Conservation (phyloP, 257 asterid genomes). For the Solanum dulcamara region DNA sequence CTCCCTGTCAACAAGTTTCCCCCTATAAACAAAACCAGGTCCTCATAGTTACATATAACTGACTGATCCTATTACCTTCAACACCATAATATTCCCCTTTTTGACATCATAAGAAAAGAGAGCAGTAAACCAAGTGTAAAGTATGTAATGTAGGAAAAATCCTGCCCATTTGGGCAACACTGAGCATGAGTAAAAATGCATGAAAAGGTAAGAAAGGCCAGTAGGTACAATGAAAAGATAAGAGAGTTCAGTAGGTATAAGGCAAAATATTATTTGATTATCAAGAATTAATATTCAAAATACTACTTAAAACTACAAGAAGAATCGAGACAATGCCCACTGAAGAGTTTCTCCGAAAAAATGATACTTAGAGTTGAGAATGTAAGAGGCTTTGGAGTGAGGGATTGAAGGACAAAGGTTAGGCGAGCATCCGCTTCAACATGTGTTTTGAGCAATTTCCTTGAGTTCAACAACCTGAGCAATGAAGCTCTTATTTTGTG, state of each 20-base stretch:
- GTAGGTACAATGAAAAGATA: no score
- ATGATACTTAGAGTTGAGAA: not conserved
- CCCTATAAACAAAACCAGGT: not conserved
- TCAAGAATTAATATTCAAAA: no score
- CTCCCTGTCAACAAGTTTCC: not conserved
- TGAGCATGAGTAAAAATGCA: not conserved
- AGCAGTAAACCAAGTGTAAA: not conserved
- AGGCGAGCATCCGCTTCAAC: not conserved
- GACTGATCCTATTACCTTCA: no score
- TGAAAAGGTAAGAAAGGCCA: not conserved
- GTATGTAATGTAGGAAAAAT: not conserved
- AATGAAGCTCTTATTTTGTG: not conserved
- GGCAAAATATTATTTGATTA: no score
- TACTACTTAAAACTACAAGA: not conserved
- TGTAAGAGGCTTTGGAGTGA: not conserved
- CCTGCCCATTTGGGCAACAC: no score
- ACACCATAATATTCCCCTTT: not conserved
- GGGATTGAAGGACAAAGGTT: not conserved
- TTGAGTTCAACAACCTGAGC: not conserved
- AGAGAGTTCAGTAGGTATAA: no score
- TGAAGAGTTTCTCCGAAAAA: not conserved
- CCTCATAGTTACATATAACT: not conserved
- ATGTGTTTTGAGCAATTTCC: not conserved
- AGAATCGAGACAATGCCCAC: not conserved
- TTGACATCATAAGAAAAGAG: not conserved